Conservation (phyloP, 306 rosid species). For the Rubus idaeus region DNA sequence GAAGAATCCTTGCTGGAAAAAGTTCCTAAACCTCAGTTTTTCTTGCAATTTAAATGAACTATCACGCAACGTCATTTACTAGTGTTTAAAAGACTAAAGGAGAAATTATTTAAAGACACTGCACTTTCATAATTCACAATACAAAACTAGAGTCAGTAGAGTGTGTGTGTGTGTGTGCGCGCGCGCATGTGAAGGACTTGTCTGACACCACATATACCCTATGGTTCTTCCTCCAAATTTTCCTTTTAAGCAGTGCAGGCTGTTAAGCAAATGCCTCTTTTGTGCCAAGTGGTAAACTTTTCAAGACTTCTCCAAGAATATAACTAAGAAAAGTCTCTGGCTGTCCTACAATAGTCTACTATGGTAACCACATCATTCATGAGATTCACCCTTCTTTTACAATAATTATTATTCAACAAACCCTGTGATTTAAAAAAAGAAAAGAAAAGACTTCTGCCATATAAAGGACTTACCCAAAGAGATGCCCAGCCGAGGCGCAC, state of each 20-base stretch:
- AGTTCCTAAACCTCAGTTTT: not conserved
- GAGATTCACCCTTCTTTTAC: not conserved
- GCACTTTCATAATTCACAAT: not conserved
- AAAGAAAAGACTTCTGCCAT: not conserved
- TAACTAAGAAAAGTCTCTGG: not conserved
- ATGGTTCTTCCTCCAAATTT: not conserved
- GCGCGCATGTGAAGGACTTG: not conserved
- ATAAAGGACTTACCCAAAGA: slow-evolving; percentile 80
- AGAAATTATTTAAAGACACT: not conserved
- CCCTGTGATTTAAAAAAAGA: not conserved
- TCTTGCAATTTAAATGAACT: not conserved
- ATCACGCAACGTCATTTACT: not conserved
- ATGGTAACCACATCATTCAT: not conserved
- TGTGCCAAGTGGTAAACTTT: not conserved
- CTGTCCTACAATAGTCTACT: not conserved
- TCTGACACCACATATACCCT: not conserved
- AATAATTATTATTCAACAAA: not conserved
- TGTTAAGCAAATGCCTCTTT: not conserved
- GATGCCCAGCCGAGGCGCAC: slow-evolving; percentile 98
- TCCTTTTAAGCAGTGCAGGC: not conserved
- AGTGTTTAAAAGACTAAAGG: no score
- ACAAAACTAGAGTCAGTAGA: not conserved
- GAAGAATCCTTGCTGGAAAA: not conserved
- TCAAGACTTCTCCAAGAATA: not conserved
- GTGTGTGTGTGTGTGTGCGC: not conserved